These are phyloP conservation scores for Cylindrodendrum hubeiense DNA, from an alignment of 2,329 filamentous ascomycete genomes.

Conservation along the genomic window DNA sequence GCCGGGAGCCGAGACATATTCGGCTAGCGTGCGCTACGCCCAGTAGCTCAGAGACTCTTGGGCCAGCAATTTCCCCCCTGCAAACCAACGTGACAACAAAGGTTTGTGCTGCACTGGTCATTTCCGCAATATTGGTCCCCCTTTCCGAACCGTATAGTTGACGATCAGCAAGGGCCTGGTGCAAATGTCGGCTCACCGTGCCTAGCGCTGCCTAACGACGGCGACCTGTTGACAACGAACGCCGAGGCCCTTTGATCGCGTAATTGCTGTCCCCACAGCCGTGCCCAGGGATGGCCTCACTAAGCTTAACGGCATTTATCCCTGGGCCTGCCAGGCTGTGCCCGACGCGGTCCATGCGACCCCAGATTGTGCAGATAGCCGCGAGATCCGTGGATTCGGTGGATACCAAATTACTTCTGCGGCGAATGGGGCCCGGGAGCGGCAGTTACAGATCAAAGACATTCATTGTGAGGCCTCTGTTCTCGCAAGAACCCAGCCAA, in stretches of 20 bases:
- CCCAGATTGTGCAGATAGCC: not conserved
- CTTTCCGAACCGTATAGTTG: not conserved
- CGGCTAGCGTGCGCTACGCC: not conserved
- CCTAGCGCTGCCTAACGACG: too few species aligned
- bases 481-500: too few species aligned
- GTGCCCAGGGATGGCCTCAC: not conserved
- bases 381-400: not conserved
- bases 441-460: too few species aligned
- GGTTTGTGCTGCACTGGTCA: not conserved
- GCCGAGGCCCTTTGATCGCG: too few species aligned
- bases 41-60: not conserved
- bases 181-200: not conserved
- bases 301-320: not conserved
- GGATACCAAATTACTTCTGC: not conserved
- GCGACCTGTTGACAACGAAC: too few species aligned
- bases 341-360: not conserved
- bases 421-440: not conserved
- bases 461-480: too few species aligned
- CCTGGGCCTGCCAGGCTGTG: not conserved
- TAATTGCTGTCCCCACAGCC: too few species aligned
- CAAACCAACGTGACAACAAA: not conserved
- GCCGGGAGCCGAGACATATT: not conserved
- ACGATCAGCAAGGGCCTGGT: not conserved
- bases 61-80: not conserved
- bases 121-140: not conserved